Evolutionary conservation across 371 early-diverging fungal species (phyloP).

Genomic region (Mortierella polycephala): DNA sequence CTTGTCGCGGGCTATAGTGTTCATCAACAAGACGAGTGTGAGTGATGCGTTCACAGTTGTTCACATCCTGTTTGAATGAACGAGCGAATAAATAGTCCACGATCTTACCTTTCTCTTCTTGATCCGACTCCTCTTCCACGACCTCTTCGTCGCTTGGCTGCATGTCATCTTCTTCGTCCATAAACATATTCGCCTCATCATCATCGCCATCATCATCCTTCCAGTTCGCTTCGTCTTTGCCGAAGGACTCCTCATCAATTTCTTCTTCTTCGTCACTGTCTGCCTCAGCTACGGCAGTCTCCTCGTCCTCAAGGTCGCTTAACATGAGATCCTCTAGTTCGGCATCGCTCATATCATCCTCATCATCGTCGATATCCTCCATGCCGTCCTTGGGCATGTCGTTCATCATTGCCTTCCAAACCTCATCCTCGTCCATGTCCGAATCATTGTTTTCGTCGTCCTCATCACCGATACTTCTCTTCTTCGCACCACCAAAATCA

Average conservation of each 20-base stretch:
- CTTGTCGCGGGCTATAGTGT: slow-evolving; percentile 39
- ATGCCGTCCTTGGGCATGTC: slow-evolving; percentile 73
- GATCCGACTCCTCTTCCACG: slow-evolving; percentile 39
- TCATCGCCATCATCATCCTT: slow-evolving; percentile 61
- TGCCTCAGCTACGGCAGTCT: slow-evolving; percentile 24
- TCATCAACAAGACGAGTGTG: neutral
- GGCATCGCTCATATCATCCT: slow-evolving; percentile 60
- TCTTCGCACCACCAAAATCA: slow-evolving; percentile 38
- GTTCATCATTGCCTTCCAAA: slow-evolving; percentile 78
- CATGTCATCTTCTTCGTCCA: slow-evolving; percentile 40
- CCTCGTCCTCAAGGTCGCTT: slow-evolving; percentile 58
- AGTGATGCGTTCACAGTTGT: neutral
- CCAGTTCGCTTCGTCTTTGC: slow-evolving; percentile 61
- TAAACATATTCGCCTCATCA: slow-evolving; percentile 54
- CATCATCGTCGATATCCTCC: slow-evolving; percentile 70
- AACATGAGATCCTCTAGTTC: slow-evolving; percentile 67
- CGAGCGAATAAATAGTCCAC: too few species aligned
- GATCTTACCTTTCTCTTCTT: slow-evolving; percentile 47
- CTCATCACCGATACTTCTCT: slow-evolving; percentile 62
- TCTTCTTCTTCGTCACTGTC: slow-evolving; percentile 37
- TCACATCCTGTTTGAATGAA: neutral
- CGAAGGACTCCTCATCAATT: slow-evolving; percentile 57
- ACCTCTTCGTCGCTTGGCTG: slow-evolving; percentile 48
- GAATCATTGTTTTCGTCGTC: slow-evolving; percentile 61
- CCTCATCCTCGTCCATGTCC: slow-evolving; percentile 69